These are phyloP conservation scores for Rhizophora mangle DNA, from an alignment of 345 rosid genomes.

Conservation along the genomic window DNA sequence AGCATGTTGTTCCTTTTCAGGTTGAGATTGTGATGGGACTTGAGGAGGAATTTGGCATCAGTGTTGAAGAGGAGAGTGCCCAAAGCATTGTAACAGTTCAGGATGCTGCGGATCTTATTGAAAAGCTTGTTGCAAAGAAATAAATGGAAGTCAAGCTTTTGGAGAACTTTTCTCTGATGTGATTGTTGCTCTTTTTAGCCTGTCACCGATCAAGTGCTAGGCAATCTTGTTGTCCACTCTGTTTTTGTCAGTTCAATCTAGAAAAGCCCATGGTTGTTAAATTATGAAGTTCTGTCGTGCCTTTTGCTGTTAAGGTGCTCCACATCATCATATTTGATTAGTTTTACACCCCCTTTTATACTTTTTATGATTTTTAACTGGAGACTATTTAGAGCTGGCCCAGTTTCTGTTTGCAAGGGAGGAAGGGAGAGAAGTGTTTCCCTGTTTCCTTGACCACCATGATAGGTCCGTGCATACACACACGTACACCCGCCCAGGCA, in stretches of 20 bases:
- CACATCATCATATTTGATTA: neutral
- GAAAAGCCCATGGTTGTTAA: neutral
- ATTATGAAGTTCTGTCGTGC: neutral
- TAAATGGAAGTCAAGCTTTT: neutral
- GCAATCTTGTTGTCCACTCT: slow-evolving; percentile 8
- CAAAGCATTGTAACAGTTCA: slow-evolving; percentile 73
- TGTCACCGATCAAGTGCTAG: slow-evolving; percentile 6
- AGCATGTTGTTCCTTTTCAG: slow-evolving; percentile 24
- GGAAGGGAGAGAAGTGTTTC: too few species aligned
- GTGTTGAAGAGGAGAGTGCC: slow-evolving; percentile 68
- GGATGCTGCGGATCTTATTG: slow-evolving; percentile 83
- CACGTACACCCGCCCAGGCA: too few species aligned
- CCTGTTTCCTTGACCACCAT: too few species aligned
- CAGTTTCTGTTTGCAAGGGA: too few species aligned
- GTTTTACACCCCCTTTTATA: neutral
- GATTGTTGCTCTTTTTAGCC: slow-evolving; percentile 5
- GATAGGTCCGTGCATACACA: too few species aligned
- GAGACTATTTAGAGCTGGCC: too few species aligned
- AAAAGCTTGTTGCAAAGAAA: slow-evolving; percentile 58
- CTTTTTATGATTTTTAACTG: too few species aligned
- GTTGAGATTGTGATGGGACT: slow-evolving; percentile 91
- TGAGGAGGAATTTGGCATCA: slow-evolving; percentile 75
- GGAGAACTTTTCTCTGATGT: neutral
- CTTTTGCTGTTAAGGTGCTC: neutral
- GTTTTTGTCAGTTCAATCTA: slow-evolving; percentile 8